Evolutionary conservation across 257 asterid species (phyloP), one percentile per base, ranked within the genome.

Genomic region (Agastache rugosa): DNA sequence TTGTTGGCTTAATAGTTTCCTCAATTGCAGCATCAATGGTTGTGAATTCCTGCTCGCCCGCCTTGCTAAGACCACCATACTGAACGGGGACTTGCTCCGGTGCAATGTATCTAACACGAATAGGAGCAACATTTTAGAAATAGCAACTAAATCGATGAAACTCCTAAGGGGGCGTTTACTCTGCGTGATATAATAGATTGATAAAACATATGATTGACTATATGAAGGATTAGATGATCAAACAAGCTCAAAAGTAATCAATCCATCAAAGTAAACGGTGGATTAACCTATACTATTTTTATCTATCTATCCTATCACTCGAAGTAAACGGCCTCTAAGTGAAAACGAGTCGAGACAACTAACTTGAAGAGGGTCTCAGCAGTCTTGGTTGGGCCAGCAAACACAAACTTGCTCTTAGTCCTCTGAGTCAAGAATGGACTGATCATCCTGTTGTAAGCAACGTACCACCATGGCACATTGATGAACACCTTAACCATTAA

Each of bases 391-490:
- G 96, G 89, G 20, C 97, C 91, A 5, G 96, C 93, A 78, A 88
- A 87, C 47, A 88, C 95, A 81, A 90, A 90, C 87, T 88, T 90
- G 95, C 96, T 90, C 87, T 90, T 88, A 64, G 95, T 90, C 74
- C 97, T 87, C 59, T 83, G 88, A 6, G 97, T 85, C 83, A 90
- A 81, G 84, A 90, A 83, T 23, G 93, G 91, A 78, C 93, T 90
- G 35, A 87, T 90, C 97, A 87, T 85, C 80, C 89, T 87, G 35
- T 88, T 86, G 87, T 85, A 88, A 66, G 93, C 91, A 74, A 87
- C 86, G 68, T 88, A 90, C 97, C 97, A 90, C 97, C 97, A 90
- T 15, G 97, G 96, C 17, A 90, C 96, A 84, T 90, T 90, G 84
- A 90, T 77, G 84, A 86, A 90, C 80, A 90, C 89, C 96, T 90